phyloP scores from a whole-genome alignment of 1,139 yeast genomes.

The Yamadazyma atlantica region DNA sequence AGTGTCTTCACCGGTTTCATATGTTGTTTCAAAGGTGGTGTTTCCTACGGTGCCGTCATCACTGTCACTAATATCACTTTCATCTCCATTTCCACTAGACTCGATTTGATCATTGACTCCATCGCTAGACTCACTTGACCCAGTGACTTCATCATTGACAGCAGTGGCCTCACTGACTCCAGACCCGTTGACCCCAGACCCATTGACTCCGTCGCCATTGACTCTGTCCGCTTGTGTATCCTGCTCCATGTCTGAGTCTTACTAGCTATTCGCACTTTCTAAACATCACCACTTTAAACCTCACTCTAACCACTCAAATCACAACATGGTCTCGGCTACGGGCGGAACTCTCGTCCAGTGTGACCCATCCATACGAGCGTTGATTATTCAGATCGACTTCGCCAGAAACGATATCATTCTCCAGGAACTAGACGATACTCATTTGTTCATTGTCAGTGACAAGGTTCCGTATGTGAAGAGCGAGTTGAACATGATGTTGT shows the following conservation, averaged over 20 bases:
- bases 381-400: conserved; percentile 78
- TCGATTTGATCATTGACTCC: background rate
- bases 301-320: too few species aligned
- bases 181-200: background rate
- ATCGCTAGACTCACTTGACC: too few species aligned
- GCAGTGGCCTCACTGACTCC: too few species aligned
- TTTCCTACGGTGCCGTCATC: conserved; percentile 16
- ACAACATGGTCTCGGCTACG: conserved; percentile 45
- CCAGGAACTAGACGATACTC: conserved; percentile 89
- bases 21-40: conserved; percentile 19
- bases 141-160: too few species aligned
- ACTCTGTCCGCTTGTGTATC: background rate
- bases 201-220: background rate
- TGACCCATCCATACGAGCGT: conserved; percentile 90
- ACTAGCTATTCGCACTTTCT: background rate
- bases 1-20: conserved; percentile 11
- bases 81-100: background rate
- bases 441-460: conserved; percentile 73
- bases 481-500: conserved; percentile 71
- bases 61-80: conserved; percentile 6
- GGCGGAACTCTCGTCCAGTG: conserved; percentile 52
- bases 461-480: conserved; percentile 73
- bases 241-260: background rate
- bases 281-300: too few species aligned
- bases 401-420: conserved; percentile 71